Percentiles rank a stretch among this genome's conserved stretches.
phyloP scores from a whole-genome alignment of 2,329 filamentous ascomycete genomes.

The Trichophyton verrucosum region DNA sequence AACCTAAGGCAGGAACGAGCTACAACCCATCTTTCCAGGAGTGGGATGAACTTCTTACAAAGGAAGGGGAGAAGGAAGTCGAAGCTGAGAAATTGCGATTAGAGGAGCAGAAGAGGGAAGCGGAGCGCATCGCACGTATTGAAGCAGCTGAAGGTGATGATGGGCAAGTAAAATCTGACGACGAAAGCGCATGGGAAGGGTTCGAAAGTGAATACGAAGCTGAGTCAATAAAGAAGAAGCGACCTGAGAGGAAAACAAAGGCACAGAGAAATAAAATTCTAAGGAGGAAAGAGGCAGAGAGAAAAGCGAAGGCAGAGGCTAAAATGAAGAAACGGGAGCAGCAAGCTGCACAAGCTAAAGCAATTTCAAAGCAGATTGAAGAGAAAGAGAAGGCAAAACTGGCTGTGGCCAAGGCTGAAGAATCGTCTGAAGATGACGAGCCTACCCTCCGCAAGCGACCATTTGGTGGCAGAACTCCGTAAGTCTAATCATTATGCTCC shows the following conservation, averaged over 20 bases:
- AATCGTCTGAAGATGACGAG: constrained; percentile 44
- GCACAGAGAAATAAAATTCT: constrained; percentile 78
- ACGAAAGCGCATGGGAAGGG: constrained; percentile 85
- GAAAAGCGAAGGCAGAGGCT: constrained; percentile 59
- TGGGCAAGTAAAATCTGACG: constrained; percentile 62
- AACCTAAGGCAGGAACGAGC: constrained; percentile 69
- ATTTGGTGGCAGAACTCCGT: constrained; percentile 51
- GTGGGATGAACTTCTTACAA: constrained; percentile 63
- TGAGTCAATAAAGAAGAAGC: constrained; percentile 57
- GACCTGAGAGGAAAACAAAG: constrained; percentile 72
- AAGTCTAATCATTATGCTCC: constrained; percentile 18
- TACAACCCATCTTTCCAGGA: constrained; percentile 87
- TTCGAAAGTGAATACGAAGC: constrained; percentile 67
- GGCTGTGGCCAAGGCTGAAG: constrained; percentile 22
- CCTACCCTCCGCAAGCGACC: constrained; percentile 55
- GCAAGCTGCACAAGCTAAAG: constrained; percentile 59
- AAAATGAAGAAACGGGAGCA: constrained; percentile 60
- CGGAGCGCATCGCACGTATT: constrained; percentile 54
- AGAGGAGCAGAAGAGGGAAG: constrained; percentile 53
- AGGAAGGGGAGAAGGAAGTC: constrained; percentile 67
- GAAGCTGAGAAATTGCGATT: constrained; percentile 66
- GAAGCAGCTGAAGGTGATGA: constrained; percentile 65
- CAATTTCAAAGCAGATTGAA: constrained; percentile 45
- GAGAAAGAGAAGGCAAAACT: constrained; percentile 39
- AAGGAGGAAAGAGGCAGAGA: constrained; percentile 77